Evolutionary conservation across 2,329 filamentous ascomycete genomes (phyloP).

Genomic region (Hyphodiscus sp.): DNA sequence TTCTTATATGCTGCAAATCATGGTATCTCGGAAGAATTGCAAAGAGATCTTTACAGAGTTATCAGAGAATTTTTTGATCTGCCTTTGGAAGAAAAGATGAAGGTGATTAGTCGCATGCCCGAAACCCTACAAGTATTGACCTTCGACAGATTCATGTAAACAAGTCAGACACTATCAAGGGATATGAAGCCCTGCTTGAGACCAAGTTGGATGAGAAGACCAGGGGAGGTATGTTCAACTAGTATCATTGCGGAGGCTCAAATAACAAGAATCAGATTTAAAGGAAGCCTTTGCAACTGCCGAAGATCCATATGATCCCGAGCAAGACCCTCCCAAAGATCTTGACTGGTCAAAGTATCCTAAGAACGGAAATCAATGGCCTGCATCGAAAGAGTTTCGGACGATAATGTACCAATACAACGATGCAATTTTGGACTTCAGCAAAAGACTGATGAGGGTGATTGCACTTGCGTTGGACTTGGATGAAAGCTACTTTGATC

Average conservation of each 20-base stretch:
- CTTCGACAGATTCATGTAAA: conserved; percentile 13
- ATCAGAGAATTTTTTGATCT: conserved; percentile 13
- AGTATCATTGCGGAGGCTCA: not conserved
- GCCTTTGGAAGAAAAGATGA: conserved; percentile 32
- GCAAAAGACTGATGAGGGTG: conserved; percentile 40
- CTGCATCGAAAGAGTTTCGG: conserved; percentile 52
- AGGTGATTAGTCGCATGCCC: conserved; percentile 13
- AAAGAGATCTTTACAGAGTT: conserved; percentile 9
- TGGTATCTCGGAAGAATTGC: conserved; percentile 27
- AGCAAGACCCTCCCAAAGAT: conserved; percentile 31
- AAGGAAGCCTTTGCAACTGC: conserved; percentile 32
- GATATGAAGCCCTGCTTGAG: conserved; percentile 38
- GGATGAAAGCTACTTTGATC: conserved; percentile 46
- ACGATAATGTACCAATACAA: conserved; percentile 39
- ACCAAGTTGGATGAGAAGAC: conserved; percentile 10
- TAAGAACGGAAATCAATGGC: conserved; percentile 94
- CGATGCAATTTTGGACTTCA: conserved; percentile 38
- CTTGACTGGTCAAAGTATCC: conserved; percentile 56
- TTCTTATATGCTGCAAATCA: conserved; percentile 39
- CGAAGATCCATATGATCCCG: conserved; percentile 40
- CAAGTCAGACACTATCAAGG: conserved; percentile 27
- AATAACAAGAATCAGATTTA: conserved; percentile 33
- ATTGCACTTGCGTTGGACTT: conserved; percentile 48
- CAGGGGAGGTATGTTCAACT: conserved; percentile 18
- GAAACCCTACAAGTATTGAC: not conserved